Evolutionary conservation across 352 stramenopile species (phyloP), one percentile per base, ranked within the genome.

Genomic region (Phytophthora sansomeana): DNA sequence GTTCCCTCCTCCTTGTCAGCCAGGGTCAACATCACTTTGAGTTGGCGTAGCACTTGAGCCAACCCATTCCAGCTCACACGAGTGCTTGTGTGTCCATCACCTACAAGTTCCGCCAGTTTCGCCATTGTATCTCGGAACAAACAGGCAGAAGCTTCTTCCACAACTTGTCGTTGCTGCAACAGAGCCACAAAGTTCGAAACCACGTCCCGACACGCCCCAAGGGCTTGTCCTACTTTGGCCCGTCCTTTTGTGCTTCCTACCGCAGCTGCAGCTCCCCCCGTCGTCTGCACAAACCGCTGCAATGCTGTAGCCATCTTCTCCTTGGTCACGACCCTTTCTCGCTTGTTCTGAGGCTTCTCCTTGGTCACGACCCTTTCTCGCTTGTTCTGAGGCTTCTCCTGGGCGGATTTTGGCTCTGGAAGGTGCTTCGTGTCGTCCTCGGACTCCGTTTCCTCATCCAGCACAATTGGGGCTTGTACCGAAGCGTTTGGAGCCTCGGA

Each of bases 111-210:
- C 3, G 44, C 44, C 6, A 51, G 11, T 14, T 33, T 51, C 24
- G 13, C 19, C 10, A 51, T 5, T 1, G 44, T 51, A 36, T 51
- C 44, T 21, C 44, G 44, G 44, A 28, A 51, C 24, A 51, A 51
- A 17, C 21, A 32, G 43, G 21, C 19, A 17, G 21, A 17, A 5
- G 19, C 24, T 9, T 51, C 44, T 10, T 51, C 26, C 44, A 51
- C 26, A 17, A 13, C 0, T 13, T 51, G 24, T 19, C 44, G 11
- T 8, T 5, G 10, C 26, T 51, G 0, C 4, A 51, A 14, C 6
- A 36, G 4, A 21, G 13, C 3, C 13, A 35, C 10, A n/a, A 51
- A 19, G 28, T 51, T 33, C 13, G 13, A 11, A 5, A 14, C 14
- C 5, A 17, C 6, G 11, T 2, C 4, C 6, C 28, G 44, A 35